Base-by-base conservation (phyloP, 2,329 filamentous ascomycete genomes). In the Exophiala dermatitidis region DNA sequence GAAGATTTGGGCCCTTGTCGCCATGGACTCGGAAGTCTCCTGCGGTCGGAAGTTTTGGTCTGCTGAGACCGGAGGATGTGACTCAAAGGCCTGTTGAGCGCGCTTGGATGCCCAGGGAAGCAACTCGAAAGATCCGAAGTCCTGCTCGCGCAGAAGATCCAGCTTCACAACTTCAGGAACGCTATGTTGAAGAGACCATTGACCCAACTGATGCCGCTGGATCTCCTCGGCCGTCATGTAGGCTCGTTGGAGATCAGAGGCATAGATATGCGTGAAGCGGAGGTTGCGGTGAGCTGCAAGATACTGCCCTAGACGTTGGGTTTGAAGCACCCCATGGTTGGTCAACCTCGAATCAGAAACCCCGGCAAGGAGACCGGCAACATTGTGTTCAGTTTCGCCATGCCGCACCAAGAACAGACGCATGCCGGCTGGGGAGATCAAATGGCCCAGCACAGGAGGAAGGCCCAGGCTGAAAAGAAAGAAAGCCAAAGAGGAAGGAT, bases 381-480 rank as follows among this genome's bases (percentile, higher is more conserved):
- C 85, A 68, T 95, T 95, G 71, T 95, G 87, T 60, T 94, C 86
- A 10, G 88, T 91, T 73, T 95, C 90, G 65, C 85, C 90, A 75
- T 95, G 90, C 52, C 90, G 84, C 64, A 95, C 82, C 63, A 95
- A 77, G 64, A 90, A 82, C 51, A 95, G 69, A 65, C 77, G 78
- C 79, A 85, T 81, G 54, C 19, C 19, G 19, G 19, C 19, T 19
- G 19, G 19, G 19, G 19, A 19, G 19, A 19, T 19, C 19, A 19
- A 19, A 19, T 19, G 19, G 19, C 19, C 19, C 19, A 19, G 19
- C 19, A 40, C 19, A 29, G 33, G 10, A 6, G 33, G 32, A 3
- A 38, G n/a, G 9, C 34, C 10, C 7, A 37, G 12, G 10, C n/a
- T 50, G 36, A 3, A 28, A 26, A 6, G 34, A 12, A n/a, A 30